Conservation (phyloP, 2,329 filamentous ascomycete genomes). For the Daldinia eschscholtzii region DNA sequence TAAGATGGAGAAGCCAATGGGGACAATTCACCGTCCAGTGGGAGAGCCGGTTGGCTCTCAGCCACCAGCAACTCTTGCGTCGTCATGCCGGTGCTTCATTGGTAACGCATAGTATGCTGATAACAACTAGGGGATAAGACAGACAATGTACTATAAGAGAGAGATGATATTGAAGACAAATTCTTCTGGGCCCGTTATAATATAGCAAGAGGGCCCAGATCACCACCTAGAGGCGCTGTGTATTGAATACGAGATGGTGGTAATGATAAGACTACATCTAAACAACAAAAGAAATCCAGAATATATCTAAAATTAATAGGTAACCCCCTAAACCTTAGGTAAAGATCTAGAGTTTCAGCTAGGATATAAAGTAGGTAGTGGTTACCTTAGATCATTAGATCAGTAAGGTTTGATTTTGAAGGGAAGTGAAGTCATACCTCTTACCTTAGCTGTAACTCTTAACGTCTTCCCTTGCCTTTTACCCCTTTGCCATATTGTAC, state of each 20-base stretch:
- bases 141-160: slow-evolving; percentile 23
- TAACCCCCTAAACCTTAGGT: no score
- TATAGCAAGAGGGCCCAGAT: slow-evolving; percentile 30
- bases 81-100: slow-evolving; percentile 43
- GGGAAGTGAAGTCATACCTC: no score
- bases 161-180: slow-evolving; percentile 23
- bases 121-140: slow-evolving; percentile 15
- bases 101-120: slow-evolving; percentile 20
- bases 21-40: slow-evolving; percentile 39
- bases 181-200: slow-evolving; percentile 24
- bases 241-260: slow-evolving; percentile 28
- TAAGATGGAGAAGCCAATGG: slow-evolving; percentile 41
- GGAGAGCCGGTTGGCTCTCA: slow-evolving; percentile 41
- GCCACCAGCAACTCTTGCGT: slow-evolving; percentile 44
- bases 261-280: slow-evolving; percentile 14
- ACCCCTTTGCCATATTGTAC: no score
- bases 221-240: slow-evolving; percentile 29
- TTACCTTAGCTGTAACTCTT: background rate
- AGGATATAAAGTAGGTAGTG: background rate
- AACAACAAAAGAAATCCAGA: background rate
- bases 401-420: background rate
- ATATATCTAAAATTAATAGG: background rate
- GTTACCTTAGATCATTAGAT: background rate
- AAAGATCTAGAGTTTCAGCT: background rate
- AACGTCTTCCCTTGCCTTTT: background rate